Evolutionary conservation across 2,329 filamentous ascomycete genomes (phyloP).

Genomic region (Claviceps pazoutovae): DNA sequence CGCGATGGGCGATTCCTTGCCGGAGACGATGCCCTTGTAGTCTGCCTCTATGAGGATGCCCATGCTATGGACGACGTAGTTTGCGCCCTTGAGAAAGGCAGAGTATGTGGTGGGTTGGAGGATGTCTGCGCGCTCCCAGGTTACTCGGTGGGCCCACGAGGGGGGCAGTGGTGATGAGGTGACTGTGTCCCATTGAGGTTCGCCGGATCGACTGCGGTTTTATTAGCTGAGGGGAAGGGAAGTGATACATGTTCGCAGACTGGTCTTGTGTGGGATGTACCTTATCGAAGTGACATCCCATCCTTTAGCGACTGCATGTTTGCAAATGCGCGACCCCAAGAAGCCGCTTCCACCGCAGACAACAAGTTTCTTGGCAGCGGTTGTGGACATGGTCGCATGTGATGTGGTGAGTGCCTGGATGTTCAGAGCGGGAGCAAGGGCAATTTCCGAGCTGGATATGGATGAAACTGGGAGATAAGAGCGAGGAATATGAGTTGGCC

Average conservation of each 20-base stretch:
- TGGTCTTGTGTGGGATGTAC: slow-evolving; percentile 26
- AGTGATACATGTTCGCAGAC: neutral
- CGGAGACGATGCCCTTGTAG: slow-evolving; percentile 85
- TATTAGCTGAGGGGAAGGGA: neutral
- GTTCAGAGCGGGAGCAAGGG: neutral
- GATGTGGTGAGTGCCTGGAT: neutral
- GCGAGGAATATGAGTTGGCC: neutral
- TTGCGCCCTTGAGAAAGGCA: slow-evolving; percentile 58
- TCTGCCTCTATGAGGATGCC: slow-evolving; percentile 93
- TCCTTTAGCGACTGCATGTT: slow-evolving; percentile 67
- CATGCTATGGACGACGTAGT: slow-evolving; percentile 87
- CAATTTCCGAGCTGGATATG: no score
- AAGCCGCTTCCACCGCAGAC: slow-evolving; percentile 94
- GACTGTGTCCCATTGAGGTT: slow-evolving; percentile 71
- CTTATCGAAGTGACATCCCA: slow-evolving; percentile 92
- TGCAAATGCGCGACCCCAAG: slow-evolving; percentile 78
- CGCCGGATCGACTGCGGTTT: slow-evolving; percentile 62
- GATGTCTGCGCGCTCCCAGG: slow-evolving; percentile 82
- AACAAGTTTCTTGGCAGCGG: slow-evolving; percentile 55
- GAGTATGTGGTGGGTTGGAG: slow-evolving; percentile 70
- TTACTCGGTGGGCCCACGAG: slow-evolving; percentile 66
- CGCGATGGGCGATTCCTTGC: slow-evolving; percentile 65
- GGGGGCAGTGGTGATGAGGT: slow-evolving; percentile 59
- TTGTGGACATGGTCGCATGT: slow-evolving; percentile 33
- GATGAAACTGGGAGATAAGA: neutral